Base-by-base conservation (phyloP, 2,329 filamentous ascomycete species). In the Tolypocladium cylindrosporum region DNA sequence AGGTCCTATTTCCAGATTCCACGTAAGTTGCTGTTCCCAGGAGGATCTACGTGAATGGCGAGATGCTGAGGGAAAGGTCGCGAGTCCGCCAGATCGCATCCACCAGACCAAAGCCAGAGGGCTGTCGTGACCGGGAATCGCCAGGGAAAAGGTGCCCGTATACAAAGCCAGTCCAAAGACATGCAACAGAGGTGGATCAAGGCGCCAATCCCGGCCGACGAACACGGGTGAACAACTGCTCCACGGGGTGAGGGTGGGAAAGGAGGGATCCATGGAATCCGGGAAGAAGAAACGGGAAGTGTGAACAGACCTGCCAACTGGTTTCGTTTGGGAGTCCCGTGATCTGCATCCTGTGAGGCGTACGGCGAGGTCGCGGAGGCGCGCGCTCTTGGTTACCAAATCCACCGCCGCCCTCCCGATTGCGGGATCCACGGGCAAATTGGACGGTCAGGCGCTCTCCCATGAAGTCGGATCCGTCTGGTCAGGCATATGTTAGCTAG, bases 251-350 rank as follows among this genome's bases (percentile, higher is more conserved):
- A 63, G 64, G 66, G 63, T 64, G 61, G 64, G 61, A 58, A 63
- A 64, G 55, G 61, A 57, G 57, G 60, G 56, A 65, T 75, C 74
- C 75, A 68, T 70, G 66, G 71, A 70, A 66, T 75, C 75, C 75
- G 74, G 69, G 71, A 71, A 74, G 73, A 79, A 81, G 69, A 72
- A 81, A 83, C 77, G 77, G 79, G 83, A 79, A 79, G 80, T 75
- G 74, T 72, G 74, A 79, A 89, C 94, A 94, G 88, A 99, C 94
- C 94, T 99, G 94, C 94, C 94, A 99, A 86, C 92, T 97, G 82
- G 94, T 99, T 82, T 97, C 93, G 79, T 85, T 87, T 74, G 93
- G 92, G 76, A 99, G 90, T 80, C 92, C 93, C 80, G 90, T 89
- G 71, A 99, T 95, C 76, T 93, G 88, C 94, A 99, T 97, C 74